Evolutionary conservation across 139 green algal genomes (phyloP), one percentile per base, ranked within the genome.

Genomic region (Spirogloea muscicola): DNA sequence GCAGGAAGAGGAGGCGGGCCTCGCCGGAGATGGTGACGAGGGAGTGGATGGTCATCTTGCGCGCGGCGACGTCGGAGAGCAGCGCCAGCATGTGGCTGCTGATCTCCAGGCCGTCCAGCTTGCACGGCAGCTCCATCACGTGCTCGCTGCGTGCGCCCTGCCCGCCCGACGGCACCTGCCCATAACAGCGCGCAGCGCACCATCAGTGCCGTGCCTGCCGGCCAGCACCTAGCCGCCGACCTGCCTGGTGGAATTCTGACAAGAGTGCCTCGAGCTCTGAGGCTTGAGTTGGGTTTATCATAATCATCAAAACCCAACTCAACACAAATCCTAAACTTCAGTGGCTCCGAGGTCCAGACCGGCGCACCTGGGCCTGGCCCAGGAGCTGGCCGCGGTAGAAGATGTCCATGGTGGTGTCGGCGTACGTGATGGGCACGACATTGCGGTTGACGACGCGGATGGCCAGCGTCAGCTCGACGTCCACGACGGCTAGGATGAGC

Each of bases 1-100:
- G 3, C 29, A 68, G 43, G 9, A 37, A 4, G 41, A 41, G n/a
- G 10, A 68, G 25, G 7, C 27, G 3, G 37, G 59, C 59, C 18
- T 68, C 59, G 10, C 59, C 59, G 18, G 10, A 27, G 27, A 68
- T 68, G 5, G 27, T 68, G 59, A 68, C 59, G 59, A 68, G 10
- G 18, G 59, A 68, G 4, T 5, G 3, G 10, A 68, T 29, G 5
- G 10, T 13, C 59, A 68, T 68, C 43, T 68, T 38, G 13, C 59
- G 13, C 41, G 5, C 46, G 13, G 59, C 18, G 5, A 68, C n/a
- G 27, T 68, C 59, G 29, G 4, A 4, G 37, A 68, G 41, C 6
- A 68, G 27, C 4, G 29, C 59, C 9, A n/a, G 43, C 37, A 68
- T 36, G 25, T 42, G 59, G 59, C 27, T 58, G 59, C 4, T 68